Conservation (phyloP, 208 protist species). For the Porcisia hertigi region DNA sequence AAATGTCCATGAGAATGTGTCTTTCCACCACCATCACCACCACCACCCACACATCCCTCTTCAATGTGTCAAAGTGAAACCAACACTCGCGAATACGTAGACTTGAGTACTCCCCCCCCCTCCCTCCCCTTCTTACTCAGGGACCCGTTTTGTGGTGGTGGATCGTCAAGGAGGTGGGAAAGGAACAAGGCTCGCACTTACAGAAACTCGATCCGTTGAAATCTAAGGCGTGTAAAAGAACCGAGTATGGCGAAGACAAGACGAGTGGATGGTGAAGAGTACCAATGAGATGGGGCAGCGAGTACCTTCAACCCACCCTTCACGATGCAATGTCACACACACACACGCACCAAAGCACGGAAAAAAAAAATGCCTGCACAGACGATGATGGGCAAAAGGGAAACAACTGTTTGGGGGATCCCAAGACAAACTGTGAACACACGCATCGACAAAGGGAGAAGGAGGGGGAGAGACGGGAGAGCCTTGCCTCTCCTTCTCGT, state of each 20-base stretch:
- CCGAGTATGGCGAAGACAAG: not conserved
- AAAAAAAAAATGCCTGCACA: slow-evolving; percentile 1
- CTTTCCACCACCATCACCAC: too few species aligned
- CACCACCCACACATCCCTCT: too few species aligned
- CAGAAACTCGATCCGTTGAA: not conserved
- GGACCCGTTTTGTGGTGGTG: not conserved
- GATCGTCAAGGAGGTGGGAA: not conserved
- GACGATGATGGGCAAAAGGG: not conserved
- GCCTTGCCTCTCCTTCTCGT: not conserved
- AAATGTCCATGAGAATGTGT: not conserved
- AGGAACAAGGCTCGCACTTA: not conserved
- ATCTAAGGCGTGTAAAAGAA: not conserved
- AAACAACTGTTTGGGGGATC: not conserved
- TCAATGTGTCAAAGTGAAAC: too few species aligned
- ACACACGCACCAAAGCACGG: not conserved
- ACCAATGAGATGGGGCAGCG: not conserved
- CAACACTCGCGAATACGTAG: not conserved
- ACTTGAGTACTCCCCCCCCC: not conserved
- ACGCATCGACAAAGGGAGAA: not conserved
- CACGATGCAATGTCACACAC: not conserved
- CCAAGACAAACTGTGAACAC: not conserved
- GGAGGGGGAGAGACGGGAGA: not conserved
- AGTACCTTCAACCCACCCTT: not conserved
- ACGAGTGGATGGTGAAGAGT: not conserved
- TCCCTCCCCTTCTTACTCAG: not conserved